Base-by-base conservation (phyloP, 805 yeast species). In the Candida germanica region DNA sequence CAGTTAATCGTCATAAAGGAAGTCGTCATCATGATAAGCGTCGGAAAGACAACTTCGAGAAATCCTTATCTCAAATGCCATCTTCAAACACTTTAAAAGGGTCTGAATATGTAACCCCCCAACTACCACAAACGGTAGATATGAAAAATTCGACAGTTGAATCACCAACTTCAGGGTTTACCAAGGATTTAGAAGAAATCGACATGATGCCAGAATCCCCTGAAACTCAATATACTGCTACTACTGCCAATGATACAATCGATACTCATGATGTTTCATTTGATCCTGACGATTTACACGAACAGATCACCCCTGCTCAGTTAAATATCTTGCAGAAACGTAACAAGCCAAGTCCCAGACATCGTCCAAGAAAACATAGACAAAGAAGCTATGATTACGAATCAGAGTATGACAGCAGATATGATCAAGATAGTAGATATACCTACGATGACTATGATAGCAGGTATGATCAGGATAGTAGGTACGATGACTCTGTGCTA, bases 281-380 rank as follows among this genome's bases (percentile, higher is more conserved):
- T 29, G 58, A 56, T 35, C 56, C 54, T 16, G 58, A 53, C 19
- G 61, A 64, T 35, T 49, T 62, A 26, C 54, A 44, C 22, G 58
- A 57, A 43, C 66, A 50, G 26, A 53, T 62, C 30, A 66, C 71
- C 0, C 71, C 72, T 2, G 71, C 72, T 0, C 61, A 66, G 31
- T 42, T 64, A 12, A 61, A 54, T 26, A 33, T 48, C 13, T 34
- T 59, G 11, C 56, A 54, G 24, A 48, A 41, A 16, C 38, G 44
- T 3, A 39, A 37, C 4, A 19, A 26, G 13, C 35, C 31, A 4
- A 20, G 33, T 3, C 24, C 27, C 4, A 17, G 25, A 5, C 17
- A 34, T 18, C 35, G 41, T 12, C 24, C 29, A 8, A 29, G 29
- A 30, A 29, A 29, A 13, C 18, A 29, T n/a, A 27, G 40, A 18